phyloP scores from a whole-genome alignment of 2,329 filamentous ascomycete species.

The Aureobasidium pullulans region DNA sequence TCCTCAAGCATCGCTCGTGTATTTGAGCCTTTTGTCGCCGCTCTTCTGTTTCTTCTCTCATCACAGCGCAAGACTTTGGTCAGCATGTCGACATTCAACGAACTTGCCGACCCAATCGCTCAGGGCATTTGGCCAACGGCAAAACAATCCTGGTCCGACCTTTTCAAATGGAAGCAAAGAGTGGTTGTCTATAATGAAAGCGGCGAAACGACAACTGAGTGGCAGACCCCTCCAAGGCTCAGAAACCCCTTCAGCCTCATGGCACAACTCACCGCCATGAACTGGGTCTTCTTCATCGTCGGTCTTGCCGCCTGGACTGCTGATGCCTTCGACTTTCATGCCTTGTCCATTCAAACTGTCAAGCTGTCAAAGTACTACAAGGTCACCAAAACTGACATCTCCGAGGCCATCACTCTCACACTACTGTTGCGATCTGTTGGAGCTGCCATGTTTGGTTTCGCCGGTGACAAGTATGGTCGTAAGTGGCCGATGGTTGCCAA shows the following conservation, averaged over 20 bases:
- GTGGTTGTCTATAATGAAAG: slow-evolving; percentile 58
- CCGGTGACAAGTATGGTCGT: slow-evolving; percentile 70
- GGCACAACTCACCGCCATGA: slow-evolving; percentile 52
- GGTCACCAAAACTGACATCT: slow-evolving; percentile 59
- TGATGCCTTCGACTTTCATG: slow-evolving; percentile 79
- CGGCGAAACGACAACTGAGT: slow-evolving; percentile 60
- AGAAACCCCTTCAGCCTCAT: slow-evolving; percentile 65
- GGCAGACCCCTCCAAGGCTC: slow-evolving; percentile 59
- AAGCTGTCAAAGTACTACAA: slow-evolving; percentile 58
- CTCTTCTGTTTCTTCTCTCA: no score
- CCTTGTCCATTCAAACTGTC: slow-evolving; percentile 68
- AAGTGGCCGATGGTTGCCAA: slow-evolving; percentile 75
- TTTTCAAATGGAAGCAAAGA: slow-evolving; percentile 68
- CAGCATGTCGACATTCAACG: slow-evolving; percentile 25
- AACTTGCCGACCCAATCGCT: slow-evolving; percentile 59
- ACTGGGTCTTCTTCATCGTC: slow-evolving; percentile 70
- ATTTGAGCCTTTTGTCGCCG: neutral
- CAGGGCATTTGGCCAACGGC: slow-evolving; percentile 58
- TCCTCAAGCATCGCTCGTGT: neutral
- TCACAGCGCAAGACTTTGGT: neutral
- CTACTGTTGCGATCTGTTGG: slow-evolving; percentile 68
- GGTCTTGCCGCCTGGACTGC: slow-evolving; percentile 71
- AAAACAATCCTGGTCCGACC: slow-evolving; percentile 56
- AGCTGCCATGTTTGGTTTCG: slow-evolving; percentile 67
- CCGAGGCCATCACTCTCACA: slow-evolving; percentile 68